Percentiles rank a stretch among this genome's conserved stretches.
Evolutionary conservation across 148 eudicot species (phyloP).

Genomic region (Mesembryanthemum crystallinum): DNA sequence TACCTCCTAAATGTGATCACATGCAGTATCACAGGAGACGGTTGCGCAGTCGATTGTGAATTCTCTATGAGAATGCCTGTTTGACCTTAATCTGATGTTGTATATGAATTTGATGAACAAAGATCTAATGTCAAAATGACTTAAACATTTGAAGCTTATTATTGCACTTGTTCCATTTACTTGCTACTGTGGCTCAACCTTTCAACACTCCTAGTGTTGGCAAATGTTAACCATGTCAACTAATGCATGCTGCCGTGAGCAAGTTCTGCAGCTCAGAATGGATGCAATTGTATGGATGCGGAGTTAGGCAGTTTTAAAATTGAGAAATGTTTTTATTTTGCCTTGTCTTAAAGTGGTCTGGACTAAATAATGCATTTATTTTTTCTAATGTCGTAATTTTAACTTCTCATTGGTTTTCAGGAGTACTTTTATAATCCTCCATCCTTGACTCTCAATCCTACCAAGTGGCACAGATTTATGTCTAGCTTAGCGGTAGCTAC

Average conservation of each 20-base stretch:
- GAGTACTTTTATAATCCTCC: constrained; percentile 83
- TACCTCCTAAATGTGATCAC: not conserved
- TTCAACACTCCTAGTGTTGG: not conserved
- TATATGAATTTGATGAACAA: not conserved
- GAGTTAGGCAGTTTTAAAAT: not conserved
- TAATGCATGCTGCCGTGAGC: not conserved
- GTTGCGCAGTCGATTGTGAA: not conserved
- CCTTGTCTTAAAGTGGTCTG: not conserved
- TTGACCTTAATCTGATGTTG: not conserved
- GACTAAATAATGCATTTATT: not conserved
- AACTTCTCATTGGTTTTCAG: constrained; percentile 39
- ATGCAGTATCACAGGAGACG: not conserved
- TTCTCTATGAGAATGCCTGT: not conserved
- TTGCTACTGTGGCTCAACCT: not conserved
- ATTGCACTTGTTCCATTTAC: not conserved
- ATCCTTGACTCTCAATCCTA: constrained; percentile 50
- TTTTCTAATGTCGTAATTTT: not conserved
- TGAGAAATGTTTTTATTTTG: not conserved
- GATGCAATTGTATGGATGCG: not conserved
- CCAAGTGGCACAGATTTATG: constrained; percentile 87
- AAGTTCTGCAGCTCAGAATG: not conserved
- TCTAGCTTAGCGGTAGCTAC: constrained; percentile 72
- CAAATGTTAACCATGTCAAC: not conserved
- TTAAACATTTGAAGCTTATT: not conserved
- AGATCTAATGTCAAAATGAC: not conserved